Conservation (phyloP, 164 flowering plant genomes). For the Magnolia changhungtana region DNA sequence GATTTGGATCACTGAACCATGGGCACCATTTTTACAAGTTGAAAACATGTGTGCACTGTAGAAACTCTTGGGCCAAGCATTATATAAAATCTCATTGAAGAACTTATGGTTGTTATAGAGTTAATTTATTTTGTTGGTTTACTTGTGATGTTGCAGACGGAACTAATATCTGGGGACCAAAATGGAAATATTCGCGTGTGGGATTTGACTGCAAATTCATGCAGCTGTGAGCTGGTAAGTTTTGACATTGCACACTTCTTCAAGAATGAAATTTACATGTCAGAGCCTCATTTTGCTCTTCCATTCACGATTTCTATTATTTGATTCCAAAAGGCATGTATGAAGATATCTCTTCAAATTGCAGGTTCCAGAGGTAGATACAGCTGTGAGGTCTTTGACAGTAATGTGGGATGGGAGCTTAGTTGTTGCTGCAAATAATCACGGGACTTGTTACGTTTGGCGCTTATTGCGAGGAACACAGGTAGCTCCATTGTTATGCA, state of each 20-base stretch:
- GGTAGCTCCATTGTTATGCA: conserved; percentile 25
- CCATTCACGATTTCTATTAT: neutral
- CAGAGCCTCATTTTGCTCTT: neutral
- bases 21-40: no score
- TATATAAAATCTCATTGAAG: neutral
- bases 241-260: neutral
- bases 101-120: neutral
- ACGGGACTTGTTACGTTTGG: conserved; percentile 97
- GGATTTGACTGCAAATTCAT: conserved; percentile 98
- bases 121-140: neutral
- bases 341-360: neutral
- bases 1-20: no score
- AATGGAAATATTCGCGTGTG: conserved; percentile 99
- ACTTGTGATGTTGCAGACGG: conserved; percentile 56
- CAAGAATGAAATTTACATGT: neutral
- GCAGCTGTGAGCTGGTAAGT: conserved; percentile 98
- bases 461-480: conserved; percentile 83
- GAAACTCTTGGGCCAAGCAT: no score
- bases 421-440: conserved; percentile 96
- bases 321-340: neutral
- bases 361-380: conserved; percentile 98
- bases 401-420: conserved; percentile 99
- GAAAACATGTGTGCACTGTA: no score
- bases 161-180: conserved; percentile 97
- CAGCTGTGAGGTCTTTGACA: conserved; percentile 89